These are phyloP conservation scores for Mycena olivaceomarginata DNA, from an alignment of 768 basidiomycete genomes.

Conservation along the genomic window DNA sequence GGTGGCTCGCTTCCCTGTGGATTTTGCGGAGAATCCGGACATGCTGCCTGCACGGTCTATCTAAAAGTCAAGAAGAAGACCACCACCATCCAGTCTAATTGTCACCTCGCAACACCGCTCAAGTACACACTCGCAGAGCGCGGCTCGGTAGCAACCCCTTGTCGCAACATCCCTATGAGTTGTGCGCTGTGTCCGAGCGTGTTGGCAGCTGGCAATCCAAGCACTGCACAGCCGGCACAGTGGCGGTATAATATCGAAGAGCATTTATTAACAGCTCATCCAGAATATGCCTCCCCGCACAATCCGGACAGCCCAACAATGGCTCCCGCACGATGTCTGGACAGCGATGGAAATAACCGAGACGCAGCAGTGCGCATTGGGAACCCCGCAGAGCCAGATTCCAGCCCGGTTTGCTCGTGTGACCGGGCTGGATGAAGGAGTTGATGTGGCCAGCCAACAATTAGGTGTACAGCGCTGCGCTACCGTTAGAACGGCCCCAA, in stretches of 20 bases:
- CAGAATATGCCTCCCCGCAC: constrained; percentile 33
- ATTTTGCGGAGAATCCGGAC: no score
- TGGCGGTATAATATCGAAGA: not conserved
- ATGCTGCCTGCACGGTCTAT: no score
- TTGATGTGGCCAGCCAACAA: not conserved
- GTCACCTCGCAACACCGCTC: not conserved
- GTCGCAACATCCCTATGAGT: constrained; percentile 31
- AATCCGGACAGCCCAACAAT: not conserved
- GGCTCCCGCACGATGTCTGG: constrained; percentile 29
- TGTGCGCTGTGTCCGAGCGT: constrained; percentile 1
- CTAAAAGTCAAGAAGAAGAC: not conserved
- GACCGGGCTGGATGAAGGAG: constrained; percentile 2
- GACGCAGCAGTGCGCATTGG: constrained; percentile 1
- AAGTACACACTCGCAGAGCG: not conserved
- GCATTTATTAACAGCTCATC: constrained; percentile 5
- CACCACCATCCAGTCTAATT: not conserved
- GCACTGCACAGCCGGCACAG: not conserved
- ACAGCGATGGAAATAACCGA: not conserved
- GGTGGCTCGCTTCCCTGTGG: no score
- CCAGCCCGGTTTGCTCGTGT: constrained; percentile 20
- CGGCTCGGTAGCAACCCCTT: constrained; percentile 7
- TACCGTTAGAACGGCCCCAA: not conserved
- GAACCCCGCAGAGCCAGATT: not conserved
- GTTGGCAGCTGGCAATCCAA: not conserved
- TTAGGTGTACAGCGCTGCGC: not conserved